A percentile compares a stretch with the other conserved stretches of the same genome.
These are phyloP conservation scores for Phyllosticta citribraziliensis DNA, from an alignment of 2,329 filamentous ascomycete genomes.

Conservation along the genomic window DNA sequence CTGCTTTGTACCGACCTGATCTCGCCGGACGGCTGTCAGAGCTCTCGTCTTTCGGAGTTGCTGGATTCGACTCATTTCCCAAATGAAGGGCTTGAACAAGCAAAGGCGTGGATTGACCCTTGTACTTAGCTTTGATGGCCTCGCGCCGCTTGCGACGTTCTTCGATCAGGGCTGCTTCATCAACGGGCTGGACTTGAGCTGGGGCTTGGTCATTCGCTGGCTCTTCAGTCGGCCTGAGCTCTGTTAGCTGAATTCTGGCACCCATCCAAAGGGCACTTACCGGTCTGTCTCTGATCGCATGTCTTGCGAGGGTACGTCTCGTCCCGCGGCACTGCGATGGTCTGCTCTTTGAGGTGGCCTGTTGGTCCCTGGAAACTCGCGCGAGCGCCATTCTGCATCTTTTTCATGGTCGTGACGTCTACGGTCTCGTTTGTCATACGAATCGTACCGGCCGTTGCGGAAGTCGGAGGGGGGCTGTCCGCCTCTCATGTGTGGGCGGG, in stretches of 20 bases:
- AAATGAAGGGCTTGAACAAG: slow-evolving; percentile 64
- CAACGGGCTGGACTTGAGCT: slow-evolving; percentile 24
- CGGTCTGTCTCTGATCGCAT: neutral
- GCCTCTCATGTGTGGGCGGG: slow-evolving; percentile 22
- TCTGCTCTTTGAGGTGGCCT: neutral
- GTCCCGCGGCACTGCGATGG: neutral
- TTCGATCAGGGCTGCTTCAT: slow-evolving; percentile 77
- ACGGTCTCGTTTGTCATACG: neutral
- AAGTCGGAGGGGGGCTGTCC: slow-evolving; percentile 19
- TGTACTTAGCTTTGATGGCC: slow-evolving; percentile 75
- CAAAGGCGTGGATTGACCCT: slow-evolving; percentile 58
- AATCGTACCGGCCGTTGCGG: slow-evolving; percentile 4
- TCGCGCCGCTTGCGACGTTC: slow-evolving; percentile 75
- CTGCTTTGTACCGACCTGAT: slow-evolving; percentile 30
- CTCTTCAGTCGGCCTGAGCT: neutral
- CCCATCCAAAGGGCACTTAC: neutral
- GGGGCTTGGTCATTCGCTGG: slow-evolving; percentile 37
- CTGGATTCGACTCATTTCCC: slow-evolving; percentile 46
- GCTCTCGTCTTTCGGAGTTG: slow-evolving; percentile 43
- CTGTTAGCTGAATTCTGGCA: neutral
- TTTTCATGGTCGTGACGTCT: slow-evolving; percentile 5
- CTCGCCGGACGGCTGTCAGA: slow-evolving; percentile 21
- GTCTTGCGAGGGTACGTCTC: neutral
- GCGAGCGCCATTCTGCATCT: slow-evolving; percentile 8
- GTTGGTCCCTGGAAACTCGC: slow-evolving; percentile 5